These are phyloP conservation scores for Fusarium torulosum DNA, from an alignment of 2,329 filamentous ascomycete species.

Conservation along the genomic window DNA sequence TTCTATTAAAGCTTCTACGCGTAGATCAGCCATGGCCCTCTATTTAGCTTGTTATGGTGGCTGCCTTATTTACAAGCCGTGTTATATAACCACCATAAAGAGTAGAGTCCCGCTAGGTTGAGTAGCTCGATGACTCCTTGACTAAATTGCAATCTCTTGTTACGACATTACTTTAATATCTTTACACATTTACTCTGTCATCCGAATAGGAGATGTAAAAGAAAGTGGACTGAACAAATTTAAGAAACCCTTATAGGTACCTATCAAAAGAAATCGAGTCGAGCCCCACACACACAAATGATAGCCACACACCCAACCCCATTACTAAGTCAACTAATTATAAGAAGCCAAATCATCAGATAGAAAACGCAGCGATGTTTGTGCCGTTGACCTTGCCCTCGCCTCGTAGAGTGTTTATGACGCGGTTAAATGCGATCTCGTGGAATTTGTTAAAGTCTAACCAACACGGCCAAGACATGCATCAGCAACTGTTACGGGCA, in stretches of 20 bases:
- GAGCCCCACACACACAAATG: not conserved
- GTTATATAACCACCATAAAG: no score
- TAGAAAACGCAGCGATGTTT: conserved; percentile 1
- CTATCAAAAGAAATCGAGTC: not conserved
- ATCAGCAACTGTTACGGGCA: not conserved
- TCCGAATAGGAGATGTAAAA: not conserved
- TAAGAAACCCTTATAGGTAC: not conserved
- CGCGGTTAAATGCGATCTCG: not conserved
- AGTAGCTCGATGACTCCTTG: not conserved
- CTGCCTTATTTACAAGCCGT: no score
- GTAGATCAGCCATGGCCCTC: not conserved
- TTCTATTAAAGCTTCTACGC: not conserved
- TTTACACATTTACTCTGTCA: not conserved
- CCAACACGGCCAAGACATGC: not conserved
- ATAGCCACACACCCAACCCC: not conserved
- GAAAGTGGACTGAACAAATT: not conserved
- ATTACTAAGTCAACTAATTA: not conserved
- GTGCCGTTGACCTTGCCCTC: conserved; percentile 1
- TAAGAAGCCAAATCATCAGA: conserved; percentile 1
- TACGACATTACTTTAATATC: not conserved
- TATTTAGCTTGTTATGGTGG: no score
- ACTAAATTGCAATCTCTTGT: not conserved
- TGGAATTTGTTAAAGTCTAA: conserved; percentile 1
- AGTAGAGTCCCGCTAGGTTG: not conserved
- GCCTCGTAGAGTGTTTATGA: not conserved